Evolutionary conservation across 176 grass and related monocot genomes (phyloP).

Genomic region (Triticum dicoccoides): DNA sequence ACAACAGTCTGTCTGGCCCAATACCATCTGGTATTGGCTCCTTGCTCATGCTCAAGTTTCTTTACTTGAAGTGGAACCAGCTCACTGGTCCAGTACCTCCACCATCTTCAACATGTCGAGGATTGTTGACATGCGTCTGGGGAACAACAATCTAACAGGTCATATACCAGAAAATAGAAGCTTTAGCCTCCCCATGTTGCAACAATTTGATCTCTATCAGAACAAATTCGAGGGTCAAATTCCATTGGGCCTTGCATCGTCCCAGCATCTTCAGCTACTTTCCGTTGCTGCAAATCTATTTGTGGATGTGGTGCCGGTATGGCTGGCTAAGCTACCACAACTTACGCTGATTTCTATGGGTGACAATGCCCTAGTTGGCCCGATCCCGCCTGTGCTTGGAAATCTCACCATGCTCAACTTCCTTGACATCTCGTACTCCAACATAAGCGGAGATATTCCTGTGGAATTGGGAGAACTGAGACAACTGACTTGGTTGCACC

Average conservation of each 20-base stretch:
- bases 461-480: neutral
- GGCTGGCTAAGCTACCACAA: neutral
- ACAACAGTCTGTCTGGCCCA: neutral
- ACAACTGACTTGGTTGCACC: neutral
- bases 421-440: neutral
- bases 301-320: neutral
- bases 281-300: fast-evolving
- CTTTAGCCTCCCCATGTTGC: neutral
- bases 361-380: neutral
- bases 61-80: neutral
- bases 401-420: neutral
- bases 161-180: neutral
- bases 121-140: neutral
- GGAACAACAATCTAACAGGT: neutral
- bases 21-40: neutral
- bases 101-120: neutral
- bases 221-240: neutral
- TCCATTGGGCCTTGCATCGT: neutral
- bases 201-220: fast-evolving
- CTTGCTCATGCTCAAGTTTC: neutral
- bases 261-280: neutral
- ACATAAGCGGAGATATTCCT: neutral
- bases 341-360: neutral
- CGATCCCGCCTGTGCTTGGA: neutral
- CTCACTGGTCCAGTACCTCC: neutral